A percentile compares a stretch with the other conserved stretches of the same genome.
phyloP scores from a whole-genome alignment of 371 early-diverging fungal genomes.

The Syncephalastrum sp. region DNA sequence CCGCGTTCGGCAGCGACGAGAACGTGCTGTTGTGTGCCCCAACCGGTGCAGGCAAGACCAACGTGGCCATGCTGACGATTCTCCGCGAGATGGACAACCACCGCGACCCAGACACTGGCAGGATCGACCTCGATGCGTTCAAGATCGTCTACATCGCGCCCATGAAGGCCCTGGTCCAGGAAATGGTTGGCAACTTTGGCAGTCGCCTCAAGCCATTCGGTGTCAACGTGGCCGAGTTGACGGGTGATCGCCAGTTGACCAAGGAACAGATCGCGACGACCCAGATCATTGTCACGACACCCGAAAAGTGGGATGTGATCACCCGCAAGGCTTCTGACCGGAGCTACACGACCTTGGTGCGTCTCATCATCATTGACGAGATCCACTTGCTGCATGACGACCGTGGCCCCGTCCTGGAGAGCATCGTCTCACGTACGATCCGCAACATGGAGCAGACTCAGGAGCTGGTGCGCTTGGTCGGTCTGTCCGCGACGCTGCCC shows the following conservation, averaged over 20 bases:
- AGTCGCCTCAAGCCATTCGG: conserved; percentile 77
- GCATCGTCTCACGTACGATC: conserved; percentile 92
- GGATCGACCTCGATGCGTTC: conserved; percentile 79
- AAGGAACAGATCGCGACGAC: conserved; percentile 93
- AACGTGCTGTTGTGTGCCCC: conserved; percentile 99
- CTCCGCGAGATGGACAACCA: conserved; percentile 83
- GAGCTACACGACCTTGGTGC: conserved; percentile 88
- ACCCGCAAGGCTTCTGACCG: conserved; percentile 96
- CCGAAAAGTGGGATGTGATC: conserved; percentile 99
- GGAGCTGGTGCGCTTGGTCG: conserved; percentile 93
- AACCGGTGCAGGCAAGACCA: conserved; percentile 99
- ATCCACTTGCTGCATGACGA: conserved; percentile 99
- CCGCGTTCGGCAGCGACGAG: conserved; percentile 86
- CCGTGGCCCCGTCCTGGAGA: conserved; percentile 98
- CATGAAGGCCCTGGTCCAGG: conserved; percentile 99
- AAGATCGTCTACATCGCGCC: conserved; percentile 99
- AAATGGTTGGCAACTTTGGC: conserved; percentile 94
- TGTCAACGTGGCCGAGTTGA: conserved; percentile 94
- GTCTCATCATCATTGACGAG: conserved; percentile 98
- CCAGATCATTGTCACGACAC: conserved; percentile 98
- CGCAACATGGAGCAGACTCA: conserved; percentile 91
- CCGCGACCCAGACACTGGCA: conserved; percentile 73
- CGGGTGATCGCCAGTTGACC: conserved; percentile 97
- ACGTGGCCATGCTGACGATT: conserved; percentile 96
- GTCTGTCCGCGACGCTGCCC: conserved; percentile 98